Percentiles rank a stretch among this genome's conserved stretches.
Evolutionary conservation across 2,329 filamentous ascomycete species (phyloP).

Genomic region (Whalleya microplaca): DNA sequence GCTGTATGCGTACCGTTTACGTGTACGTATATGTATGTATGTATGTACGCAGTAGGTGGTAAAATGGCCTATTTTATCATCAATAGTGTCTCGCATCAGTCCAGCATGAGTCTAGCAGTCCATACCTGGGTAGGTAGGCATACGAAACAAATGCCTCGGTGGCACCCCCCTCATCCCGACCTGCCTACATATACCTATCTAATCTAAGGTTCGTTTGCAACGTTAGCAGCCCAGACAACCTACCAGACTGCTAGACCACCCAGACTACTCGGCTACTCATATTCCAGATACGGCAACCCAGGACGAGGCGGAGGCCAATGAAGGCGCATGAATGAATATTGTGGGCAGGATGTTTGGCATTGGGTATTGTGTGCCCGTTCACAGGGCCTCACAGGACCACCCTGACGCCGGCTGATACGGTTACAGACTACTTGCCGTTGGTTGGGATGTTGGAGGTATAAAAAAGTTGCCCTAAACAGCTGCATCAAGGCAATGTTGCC

Average conservation of each 20-base stretch:
- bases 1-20: no score
- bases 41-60: no score
- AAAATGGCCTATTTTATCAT: no score
- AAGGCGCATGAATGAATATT: background rate
- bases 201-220: background rate
- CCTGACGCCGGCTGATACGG: conserved; percentile 19
- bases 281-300: conserved; percentile 2
- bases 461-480: conserved; percentile 8
- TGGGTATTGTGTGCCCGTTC: conserved; percentile 17
- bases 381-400: conserved; percentile 15
- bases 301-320: background rate
- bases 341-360: background rate
- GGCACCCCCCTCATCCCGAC: no score
- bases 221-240: background rate
- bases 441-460: conserved; percentile 13
- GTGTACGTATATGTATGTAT: no score
- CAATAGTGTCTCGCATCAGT: no score
- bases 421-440: conserved; percentile 18
- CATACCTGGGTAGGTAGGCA: no score
- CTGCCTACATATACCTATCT: background rate
- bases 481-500: conserved; percentile 24
- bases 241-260: no score
- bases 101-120: no score
- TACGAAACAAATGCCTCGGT: no score
- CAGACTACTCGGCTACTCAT: background rate